Base-by-base conservation (phyloP, 306 rosid genomes). In the Gastrolobium villosum region DNA sequence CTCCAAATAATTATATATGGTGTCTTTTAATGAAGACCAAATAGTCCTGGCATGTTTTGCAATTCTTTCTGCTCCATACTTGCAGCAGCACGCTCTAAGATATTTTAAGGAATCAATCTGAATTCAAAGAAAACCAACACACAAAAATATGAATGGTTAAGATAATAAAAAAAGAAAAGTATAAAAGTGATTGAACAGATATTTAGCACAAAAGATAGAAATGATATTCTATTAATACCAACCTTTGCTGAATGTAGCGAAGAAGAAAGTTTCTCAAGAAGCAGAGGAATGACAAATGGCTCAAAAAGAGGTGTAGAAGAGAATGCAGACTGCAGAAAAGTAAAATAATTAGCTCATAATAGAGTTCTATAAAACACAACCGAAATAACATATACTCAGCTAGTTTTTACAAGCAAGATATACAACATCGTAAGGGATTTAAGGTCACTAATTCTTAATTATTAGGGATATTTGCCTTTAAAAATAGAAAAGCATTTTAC, bases 41-140 rank as follows among this genome's bases (percentile, higher is more conserved):
- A 95, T 87, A 82, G 89, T 82, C 63, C 60, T 60, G 48, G 84
- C 86, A 84, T 95, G 90, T 76, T 91, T 92, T 75, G 72, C 69
- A 76, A 95, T 95, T 85, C 94, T 89, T 81, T 89, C 96, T 46
- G 91, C 87, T 77, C 99, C 98, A 84, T 91, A 95, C 65, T 84
- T 88, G 61, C 81, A 46, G 10, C 85, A 79, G 84, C 98, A 92
- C 26, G 43, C 87, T 55, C 77, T 87, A 26, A 95, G 93, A 88
- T 95, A 95, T 86, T 86, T 91, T 80, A 95, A 83, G 74, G 99
- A 95, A 86, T 95, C 99, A 68, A 95, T 86, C 99, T 95, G 87
- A 63, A 40, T 74, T 74, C 70, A 73, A 14, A 64, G 49, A 77
- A 81, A 79, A 55, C 35, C 74, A 82, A 65, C 70, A 76, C 14